Base-by-base conservation (phyloP, 2,329 filamentous ascomycete genomes). In the Ustulina deusta region DNA sequence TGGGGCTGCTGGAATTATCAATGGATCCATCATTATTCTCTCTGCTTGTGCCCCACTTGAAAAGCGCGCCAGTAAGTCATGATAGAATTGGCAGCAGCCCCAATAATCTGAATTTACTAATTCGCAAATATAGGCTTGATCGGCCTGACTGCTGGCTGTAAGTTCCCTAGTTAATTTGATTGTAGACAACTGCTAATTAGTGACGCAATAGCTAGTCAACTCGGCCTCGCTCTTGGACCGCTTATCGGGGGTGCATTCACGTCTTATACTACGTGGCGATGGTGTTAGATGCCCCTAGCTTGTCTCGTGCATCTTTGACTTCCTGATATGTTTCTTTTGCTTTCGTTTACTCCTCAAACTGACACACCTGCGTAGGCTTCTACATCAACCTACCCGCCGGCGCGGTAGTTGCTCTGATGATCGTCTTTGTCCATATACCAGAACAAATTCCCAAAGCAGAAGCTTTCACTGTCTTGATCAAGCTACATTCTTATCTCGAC, bases 21-120 rank as follows among this genome's bases (percentile, higher is more conserved):
- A 76, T 2, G 83, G 84, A 0, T 77, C 79, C 2, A 78, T 85
- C 68, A 83, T 78, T 1, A 84, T 84, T 51, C 79, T 84, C 49
- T 81, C 78, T 0, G 79, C 72, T 38, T 65, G 69, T 70, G 22
- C 72, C 72, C 44, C 69, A 5, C 71, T 83, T 0, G 75, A 78
- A 7, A 81, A 81, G 65, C 74, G 70, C 9, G 48, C 68, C 20
- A 6, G 71, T 72, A 22, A 60, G 68, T 58, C 1, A 29, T 48
- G n/a, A 48, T 17, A 20, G n/a, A 13, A 25, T 48, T 6, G 22
- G 13, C 17, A 13, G 3, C 46, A 22, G 11, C 46, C 25, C 4
- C 17, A 9, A 9, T 27, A 9, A 49, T 40, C 22, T 27, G 22
- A 27, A 9, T 25, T 25, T 27, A 49, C 29, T 17, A 1, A 13